phyloP scores from a whole-genome alignment of 495 filamentous ascomycete genomes.

The Xylaria nigripes region DNA sequence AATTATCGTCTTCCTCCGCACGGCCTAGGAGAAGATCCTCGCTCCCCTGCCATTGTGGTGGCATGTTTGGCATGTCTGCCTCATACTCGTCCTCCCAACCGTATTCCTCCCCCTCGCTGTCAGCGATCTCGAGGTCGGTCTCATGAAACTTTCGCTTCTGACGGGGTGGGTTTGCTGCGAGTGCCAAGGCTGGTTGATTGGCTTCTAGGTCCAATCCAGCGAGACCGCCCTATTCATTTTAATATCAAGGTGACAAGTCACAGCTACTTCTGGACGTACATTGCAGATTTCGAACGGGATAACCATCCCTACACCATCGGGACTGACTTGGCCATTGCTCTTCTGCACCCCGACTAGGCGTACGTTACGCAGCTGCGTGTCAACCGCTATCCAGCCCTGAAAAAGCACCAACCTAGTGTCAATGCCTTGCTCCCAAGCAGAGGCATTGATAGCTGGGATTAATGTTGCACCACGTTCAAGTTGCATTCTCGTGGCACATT shows the following conservation, averaged over 20 bases:
- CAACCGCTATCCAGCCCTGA: conserved; percentile 47
- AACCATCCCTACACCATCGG: conserved; percentile 20
- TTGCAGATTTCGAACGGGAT: conserved; percentile 33
- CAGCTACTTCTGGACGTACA: conserved; percentile 20
- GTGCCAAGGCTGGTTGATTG: conserved; percentile 17
- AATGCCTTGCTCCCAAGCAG: conserved; percentile 63
- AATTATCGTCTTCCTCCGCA: conserved; percentile 23
- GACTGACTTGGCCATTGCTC: conserved; percentile 29
- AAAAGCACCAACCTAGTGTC: conserved; percentile 62
- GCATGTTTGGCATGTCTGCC: conserved; percentile 35
- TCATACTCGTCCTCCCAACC: conserved; percentile 45
- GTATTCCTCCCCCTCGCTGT: conserved; percentile 46
- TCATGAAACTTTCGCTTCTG: conserved; percentile 39
- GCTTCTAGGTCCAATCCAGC: conserved; percentile 16
- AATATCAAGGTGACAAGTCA: conserved; percentile 8
- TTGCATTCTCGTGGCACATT: conserved; percentile 62
- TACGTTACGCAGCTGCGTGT: conserved; percentile 20
- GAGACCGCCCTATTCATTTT: conserved; percentile 21
- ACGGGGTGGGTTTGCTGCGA: conserved; percentile 24
- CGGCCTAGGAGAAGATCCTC: conserved; percentile 40
- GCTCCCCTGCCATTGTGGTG: conserved; percentile 46
- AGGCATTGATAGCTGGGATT: conserved; percentile 57
- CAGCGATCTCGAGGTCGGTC: conserved; percentile 39
- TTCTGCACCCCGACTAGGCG: conserved; percentile 40
- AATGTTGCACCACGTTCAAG: conserved; percentile 53